Conservation (phyloP, 2,329 filamentous ascomycete genomes). For the Sarocladium kiliense region DNA sequence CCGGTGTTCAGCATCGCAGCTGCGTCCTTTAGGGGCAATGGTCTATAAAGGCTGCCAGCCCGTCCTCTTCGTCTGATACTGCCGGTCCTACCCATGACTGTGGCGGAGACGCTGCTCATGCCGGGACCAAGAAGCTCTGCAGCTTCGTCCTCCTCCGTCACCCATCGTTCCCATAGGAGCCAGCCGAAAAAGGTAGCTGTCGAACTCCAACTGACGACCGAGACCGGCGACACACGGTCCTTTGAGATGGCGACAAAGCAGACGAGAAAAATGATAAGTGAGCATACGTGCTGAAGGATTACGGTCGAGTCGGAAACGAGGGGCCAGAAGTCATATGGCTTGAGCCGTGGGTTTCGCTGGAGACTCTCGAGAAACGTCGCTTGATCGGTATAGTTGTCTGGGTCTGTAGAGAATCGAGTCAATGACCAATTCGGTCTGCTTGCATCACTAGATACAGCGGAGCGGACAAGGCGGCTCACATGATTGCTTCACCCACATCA, state of each 20-base stretch:
- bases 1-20: slow-evolving; percentile 9
- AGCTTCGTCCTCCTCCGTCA: slow-evolving; percentile 58
- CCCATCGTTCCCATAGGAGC: slow-evolving; percentile 89
- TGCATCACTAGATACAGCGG: no score
- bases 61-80: slow-evolving; percentile 28
- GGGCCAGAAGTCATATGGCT: slow-evolving; percentile 98
- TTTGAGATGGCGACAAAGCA: slow-evolving; percentile 83
- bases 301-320: slow-evolving; percentile 92
- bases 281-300: slow-evolving; percentile 94
- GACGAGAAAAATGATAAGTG: slow-evolving; percentile 88
- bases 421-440: slow-evolving; percentile 9
- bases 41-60: slow-evolving; percentile 32
- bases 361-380: slow-evolving; percentile 94
- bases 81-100: slow-evolving; percentile 26
- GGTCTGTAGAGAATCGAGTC: slow-evolving; percentile 48
- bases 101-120: slow-evolving; percentile 30
- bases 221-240: slow-evolving; percentile 81
- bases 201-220: slow-evolving; percentile 80
- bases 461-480: slow-evolving; percentile 53
- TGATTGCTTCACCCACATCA: slow-evolving; percentile 96
- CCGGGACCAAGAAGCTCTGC: slow-evolving; percentile 22
- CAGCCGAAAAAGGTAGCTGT: slow-evolving; percentile 80
- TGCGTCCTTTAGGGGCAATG: slow-evolving; percentile 20
- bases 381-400: slow-evolving; percentile 98
- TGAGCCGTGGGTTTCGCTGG: slow-evolving; percentile 86